These are phyloP conservation scores for Populus tomentosa DNA, from an alignment of 441 rosid species.

Conservation along the genomic window DNA sequence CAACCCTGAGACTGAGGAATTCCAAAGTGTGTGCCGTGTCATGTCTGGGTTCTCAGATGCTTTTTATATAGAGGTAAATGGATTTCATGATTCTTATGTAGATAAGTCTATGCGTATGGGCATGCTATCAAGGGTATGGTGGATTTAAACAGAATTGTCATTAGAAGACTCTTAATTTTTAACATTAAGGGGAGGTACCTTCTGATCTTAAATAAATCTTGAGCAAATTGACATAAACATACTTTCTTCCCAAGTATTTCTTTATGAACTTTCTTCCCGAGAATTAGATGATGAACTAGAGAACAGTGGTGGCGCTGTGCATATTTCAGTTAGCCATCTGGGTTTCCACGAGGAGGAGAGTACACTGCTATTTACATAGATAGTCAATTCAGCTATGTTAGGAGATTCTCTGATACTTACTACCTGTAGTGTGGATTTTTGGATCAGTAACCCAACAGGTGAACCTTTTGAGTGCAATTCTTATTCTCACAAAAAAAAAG, in stretches of 20 bases:
- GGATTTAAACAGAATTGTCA: neutral
- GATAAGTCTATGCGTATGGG: neutral
- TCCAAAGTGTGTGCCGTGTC: slow-evolving; percentile 83
- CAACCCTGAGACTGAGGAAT: slow-evolving; percentile 77
- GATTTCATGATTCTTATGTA: neutral
- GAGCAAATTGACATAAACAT: neutral
- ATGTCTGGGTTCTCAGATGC: slow-evolving; percentile 92
- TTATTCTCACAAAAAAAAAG: too few species aligned
- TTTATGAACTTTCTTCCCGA: neutral
- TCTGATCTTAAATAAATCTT: neutral
- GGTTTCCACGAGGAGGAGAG: neutral
- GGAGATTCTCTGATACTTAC: too few species aligned
- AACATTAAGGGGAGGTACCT: neutral
- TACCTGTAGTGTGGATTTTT: neutral
- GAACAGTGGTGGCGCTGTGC: neutral
- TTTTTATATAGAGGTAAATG: slow-evolving; percentile 67
- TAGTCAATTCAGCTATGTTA: neutral
- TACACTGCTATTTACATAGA: neutral
- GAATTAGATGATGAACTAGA: neutral
- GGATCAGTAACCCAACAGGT: neutral
- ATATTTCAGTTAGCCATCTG: neutral
- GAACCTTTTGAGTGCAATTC: neutral
- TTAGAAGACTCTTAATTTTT: neutral
- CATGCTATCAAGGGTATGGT: neutral
- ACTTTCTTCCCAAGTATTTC: neutral